Evolutionary conservation across 2,329 filamentous ascomycete genomes (phyloP).

Genomic region (Fusarium lateritium): DNA sequence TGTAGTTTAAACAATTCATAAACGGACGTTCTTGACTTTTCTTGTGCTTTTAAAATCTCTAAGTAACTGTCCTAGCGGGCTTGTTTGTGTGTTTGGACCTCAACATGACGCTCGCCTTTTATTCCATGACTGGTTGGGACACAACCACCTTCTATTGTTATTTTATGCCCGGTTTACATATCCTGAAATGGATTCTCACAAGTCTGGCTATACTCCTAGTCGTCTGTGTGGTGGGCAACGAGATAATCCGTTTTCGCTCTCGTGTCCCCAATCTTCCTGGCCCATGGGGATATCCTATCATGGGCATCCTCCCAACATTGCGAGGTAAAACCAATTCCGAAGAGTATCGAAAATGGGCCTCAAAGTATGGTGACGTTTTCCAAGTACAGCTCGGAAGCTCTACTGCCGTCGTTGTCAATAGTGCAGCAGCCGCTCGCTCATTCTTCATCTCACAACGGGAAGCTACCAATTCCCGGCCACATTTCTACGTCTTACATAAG

Average conservation of each 20-base stretch:
- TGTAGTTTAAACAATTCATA: neutral
- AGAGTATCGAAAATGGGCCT: neutral
- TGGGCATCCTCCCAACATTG: neutral
- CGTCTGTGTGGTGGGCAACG: neutral
- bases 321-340: neutral
- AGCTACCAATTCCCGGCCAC: neutral
- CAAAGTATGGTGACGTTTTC: neutral
- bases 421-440: neutral
- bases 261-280: slow-evolving; percentile 1
- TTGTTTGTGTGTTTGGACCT: neutral
- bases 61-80: neutral
- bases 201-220: neutral
- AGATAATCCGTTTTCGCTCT: neutral
- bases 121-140: neutral
- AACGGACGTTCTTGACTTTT: neutral
- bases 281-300: neutral
- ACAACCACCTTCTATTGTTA: neutral
- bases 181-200: neutral
- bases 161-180: neutral
- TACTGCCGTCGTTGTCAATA: neutral
- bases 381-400: slow-evolving; percentile 1
- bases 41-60: neutral
- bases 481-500: neutral
- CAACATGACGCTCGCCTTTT: neutral
- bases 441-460: neutral